Base-by-base conservation (phyloP, 768 basidiomycete genomes). In the Tylopilus rubrobrunneus region DNA sequence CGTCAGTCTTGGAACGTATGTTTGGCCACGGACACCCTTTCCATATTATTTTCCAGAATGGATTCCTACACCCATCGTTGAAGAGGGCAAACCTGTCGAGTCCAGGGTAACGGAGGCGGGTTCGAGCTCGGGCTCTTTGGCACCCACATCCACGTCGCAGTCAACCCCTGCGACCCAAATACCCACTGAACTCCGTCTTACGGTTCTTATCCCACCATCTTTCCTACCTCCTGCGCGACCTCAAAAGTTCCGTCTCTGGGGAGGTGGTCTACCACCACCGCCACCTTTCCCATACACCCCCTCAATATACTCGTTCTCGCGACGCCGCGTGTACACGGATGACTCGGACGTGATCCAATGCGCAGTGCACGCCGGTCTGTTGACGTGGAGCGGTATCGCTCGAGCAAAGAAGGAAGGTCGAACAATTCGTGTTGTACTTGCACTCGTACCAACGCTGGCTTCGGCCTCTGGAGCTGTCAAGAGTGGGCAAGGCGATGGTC, bases 331-430 rank as follows among this genome's bases (percentile, higher is more conserved):
- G 34, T 89, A 89, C 70, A 89, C 87, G 0, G 87, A 89, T 68
- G 87, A 89, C 68, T 87, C 86, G 9, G 85, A 88, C 60, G 62
- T 88, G 48, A 81, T 87, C 62, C 63, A 85, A 39, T 85, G 84
- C 51, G 86, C 84, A 2, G 68, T 89, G 44, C 87, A 89, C 59
- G 76, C 85, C 0, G 87, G 87, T 7, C 64, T 73, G 45, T 63
- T 78, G 33, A 69, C 71, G 15, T 79, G 78, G 78, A 74, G 70
- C 49, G 68, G 62, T n/a, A 65, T 76, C 37, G 49, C 66, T 34
- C 63, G 66, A 27, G 78, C 78, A 52, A 67, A 69, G 53, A 57
- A 63, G 51, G 68, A 71, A 52, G 71, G 71, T 27, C 62, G 65
- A 49, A 76, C 79, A 46, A 61, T 79, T 53, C 62, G 72, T 17